A percentile compares a stretch with the other conserved stretches of the same genome.
phyloP scores from a whole-genome alignment of 2,329 filamentous ascomycete genomes.

The Hymenoscyphus linearis region DNA sequence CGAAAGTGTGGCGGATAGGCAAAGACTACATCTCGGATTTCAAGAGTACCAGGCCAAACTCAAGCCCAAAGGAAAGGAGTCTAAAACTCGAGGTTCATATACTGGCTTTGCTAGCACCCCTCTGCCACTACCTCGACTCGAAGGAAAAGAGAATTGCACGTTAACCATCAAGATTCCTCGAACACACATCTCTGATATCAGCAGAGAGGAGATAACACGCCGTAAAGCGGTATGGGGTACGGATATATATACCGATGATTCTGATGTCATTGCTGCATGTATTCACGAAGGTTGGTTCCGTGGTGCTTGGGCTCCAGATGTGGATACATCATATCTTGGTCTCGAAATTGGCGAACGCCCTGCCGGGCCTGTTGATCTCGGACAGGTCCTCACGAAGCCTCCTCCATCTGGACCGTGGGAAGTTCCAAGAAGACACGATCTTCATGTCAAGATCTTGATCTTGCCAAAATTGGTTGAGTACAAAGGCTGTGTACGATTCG shows the following conservation, averaged over 20 bases:
- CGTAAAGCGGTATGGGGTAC: slow-evolving; percentile 85
- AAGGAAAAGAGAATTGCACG: slow-evolving; percentile 73
- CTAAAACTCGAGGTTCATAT: slow-evolving; percentile 23
- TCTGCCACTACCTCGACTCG: slow-evolving; percentile 60
- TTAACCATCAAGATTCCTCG: slow-evolving; percentile 83
- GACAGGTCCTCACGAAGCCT: slow-evolving; percentile 45
- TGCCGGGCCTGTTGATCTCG: slow-evolving; percentile 28
- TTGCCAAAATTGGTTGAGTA: slow-evolving; percentile 77
- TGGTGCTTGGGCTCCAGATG: slow-evolving; percentile 77
- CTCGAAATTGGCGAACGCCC: slow-evolving; percentile 39
- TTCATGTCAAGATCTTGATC: slow-evolving; percentile 82
- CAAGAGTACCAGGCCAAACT: slow-evolving; percentile 73
- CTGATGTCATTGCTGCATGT: slow-evolving; percentile 84
- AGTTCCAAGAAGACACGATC: slow-evolving; percentile 64
- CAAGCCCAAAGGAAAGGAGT: slow-evolving; percentile 34
- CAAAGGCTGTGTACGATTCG: slow-evolving; percentile 67
- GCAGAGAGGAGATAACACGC: slow-evolving; percentile 77
- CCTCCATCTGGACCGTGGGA: slow-evolving; percentile 56
- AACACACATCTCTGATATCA: slow-evolving; percentile 62
- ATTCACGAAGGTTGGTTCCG: slow-evolving; percentile 91
- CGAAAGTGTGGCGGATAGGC: slow-evolving; percentile 62
- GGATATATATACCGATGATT: slow-evolving; percentile 93
- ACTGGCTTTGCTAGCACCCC: slow-evolving; percentile 28
- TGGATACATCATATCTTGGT: slow-evolving; percentile 64
- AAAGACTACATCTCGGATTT: slow-evolving; percentile 77